These are phyloP conservation scores for Ogataea philodendri DNA, from an alignment of 805 yeast species.

Conservation along the genomic window DNA sequence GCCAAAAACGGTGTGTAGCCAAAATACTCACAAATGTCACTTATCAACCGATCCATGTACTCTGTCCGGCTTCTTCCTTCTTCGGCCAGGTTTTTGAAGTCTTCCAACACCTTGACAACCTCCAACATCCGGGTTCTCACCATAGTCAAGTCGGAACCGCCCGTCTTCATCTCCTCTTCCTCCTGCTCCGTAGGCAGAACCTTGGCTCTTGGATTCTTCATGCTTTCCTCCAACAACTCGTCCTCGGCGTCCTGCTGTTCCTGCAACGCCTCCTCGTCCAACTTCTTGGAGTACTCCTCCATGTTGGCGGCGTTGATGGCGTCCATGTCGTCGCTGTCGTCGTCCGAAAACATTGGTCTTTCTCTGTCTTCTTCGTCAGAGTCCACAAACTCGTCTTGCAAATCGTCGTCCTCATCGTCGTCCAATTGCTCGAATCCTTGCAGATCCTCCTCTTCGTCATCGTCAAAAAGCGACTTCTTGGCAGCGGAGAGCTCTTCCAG, in stretches of 20 bases:
- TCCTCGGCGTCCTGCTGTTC: slow-evolving; percentile 63
- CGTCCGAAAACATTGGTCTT: slow-evolving; percentile 81
- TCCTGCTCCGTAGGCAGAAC: slow-evolving; percentile 71
- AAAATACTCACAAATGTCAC: slow-evolving; percentile 88
- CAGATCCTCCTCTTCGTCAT: slow-evolving; percentile 44
- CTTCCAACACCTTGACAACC: slow-evolving; percentile 88
- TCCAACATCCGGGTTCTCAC: slow-evolving; percentile 94
- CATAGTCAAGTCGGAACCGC: slow-evolving; percentile 73
- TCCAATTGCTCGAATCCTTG: slow-evolving; percentile 38
- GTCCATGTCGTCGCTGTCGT: slow-evolving; percentile 67
- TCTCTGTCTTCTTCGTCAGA: slow-evolving; percentile 61
- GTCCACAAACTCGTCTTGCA: slow-evolving; percentile 37
- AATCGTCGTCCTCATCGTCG: slow-evolving; percentile 46
- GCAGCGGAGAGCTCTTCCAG: slow-evolving; percentile 64
- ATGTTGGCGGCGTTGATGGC: slow-evolving; percentile 75
- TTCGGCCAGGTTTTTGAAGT: slow-evolving; percentile 78
- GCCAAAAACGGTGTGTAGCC: slow-evolving; percentile 92
- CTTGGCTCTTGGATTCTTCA: slow-evolving; percentile 68
- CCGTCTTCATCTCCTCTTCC: slow-evolving; percentile 50
- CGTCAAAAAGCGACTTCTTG: slow-evolving; percentile 75
- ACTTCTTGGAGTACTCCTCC: slow-evolving; percentile 69
- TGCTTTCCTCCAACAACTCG: slow-evolving; percentile 57
- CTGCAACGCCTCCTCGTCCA: slow-evolving; percentile 58
- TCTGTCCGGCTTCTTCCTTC: slow-evolving; percentile 85
- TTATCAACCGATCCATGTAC: slow-evolving; percentile 71